Conservation (phyloP, 2,329 filamentous ascomycete genomes). For the Alternaria longipes region DNA sequence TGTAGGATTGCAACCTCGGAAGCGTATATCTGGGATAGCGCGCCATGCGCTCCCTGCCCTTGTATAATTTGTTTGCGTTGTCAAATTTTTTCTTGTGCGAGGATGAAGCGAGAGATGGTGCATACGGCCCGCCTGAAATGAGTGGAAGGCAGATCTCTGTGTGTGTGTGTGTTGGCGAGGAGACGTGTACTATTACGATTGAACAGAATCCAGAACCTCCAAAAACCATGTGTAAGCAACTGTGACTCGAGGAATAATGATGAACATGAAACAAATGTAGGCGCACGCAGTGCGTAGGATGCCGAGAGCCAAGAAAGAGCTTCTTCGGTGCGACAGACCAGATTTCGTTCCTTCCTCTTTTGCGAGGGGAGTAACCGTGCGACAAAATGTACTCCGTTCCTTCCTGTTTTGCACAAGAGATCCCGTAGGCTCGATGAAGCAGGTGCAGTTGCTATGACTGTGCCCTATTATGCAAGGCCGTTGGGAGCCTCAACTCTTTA, state of each 20-base stretch:
- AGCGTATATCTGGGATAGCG: constrained; percentile 3
- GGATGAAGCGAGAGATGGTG: constrained; percentile 22
- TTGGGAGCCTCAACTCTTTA: constrained; percentile 5
- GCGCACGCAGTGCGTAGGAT: not conserved
- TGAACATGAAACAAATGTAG: not conserved
- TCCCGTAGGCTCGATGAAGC: constrained; percentile 15
- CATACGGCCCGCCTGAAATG: constrained; percentile 1
- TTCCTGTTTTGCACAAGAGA: constrained; percentile 20
- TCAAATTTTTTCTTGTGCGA: constrained; percentile 18
- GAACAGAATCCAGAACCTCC: constrained; percentile 14
- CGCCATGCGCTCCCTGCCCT: constrained; percentile 11
- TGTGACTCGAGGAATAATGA: constrained; percentile 3
- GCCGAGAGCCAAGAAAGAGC: constrained; percentile 2
- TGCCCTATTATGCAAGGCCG: constrained; percentile 6
- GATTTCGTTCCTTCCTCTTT: constrained; percentile 17
- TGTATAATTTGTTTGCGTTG: constrained; percentile 13
- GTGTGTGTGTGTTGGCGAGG: not conserved
- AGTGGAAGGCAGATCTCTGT: constrained; percentile 1
- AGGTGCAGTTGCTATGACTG: constrained; percentile 14
- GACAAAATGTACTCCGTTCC: constrained; percentile 1
- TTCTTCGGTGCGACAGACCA: not conserved
- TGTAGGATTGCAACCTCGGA: not conserved
- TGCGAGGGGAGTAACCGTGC: not conserved
- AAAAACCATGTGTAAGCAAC: not conserved
- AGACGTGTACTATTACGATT: constrained; percentile 21